Conservation (phyloP, 495 filamentous ascomycete species). For the Bathelium albidoporum region DNA sequence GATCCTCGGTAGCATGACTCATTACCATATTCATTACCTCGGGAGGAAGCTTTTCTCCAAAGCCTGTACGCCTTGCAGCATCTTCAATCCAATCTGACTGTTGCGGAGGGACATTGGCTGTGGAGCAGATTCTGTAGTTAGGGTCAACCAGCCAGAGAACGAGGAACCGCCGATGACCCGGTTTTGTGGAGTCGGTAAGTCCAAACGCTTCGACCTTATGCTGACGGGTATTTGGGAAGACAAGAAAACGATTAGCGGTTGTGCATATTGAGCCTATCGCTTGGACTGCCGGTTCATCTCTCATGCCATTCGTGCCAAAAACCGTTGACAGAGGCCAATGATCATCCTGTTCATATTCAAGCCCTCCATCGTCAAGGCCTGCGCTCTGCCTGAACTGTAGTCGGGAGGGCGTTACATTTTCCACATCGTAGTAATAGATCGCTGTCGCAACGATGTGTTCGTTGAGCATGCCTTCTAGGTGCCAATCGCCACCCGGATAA, state of each 20-base stretch:
- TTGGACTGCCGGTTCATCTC: constrained; percentile 5
- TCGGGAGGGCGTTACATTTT: constrained; percentile 48
- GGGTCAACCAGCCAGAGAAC: constrained; percentile 27
- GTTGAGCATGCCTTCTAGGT: constrained; percentile 27
- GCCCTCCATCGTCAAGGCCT: background rate
- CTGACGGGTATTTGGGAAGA: constrained; percentile 27
- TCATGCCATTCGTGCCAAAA: constrained; percentile 10
- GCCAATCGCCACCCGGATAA: constrained; percentile 40
- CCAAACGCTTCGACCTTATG: constrained; percentile 21
- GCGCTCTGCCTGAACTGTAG: constrained; percentile 35
- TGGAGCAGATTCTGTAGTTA: constrained; percentile 12
- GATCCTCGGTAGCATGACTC: background rate
- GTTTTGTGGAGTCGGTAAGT: constrained; percentile 19
- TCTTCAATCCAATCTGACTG: constrained; percentile 24
- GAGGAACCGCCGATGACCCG: constrained; percentile 24
- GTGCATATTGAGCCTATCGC: constrained; percentile 15
- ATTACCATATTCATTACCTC: background rate
- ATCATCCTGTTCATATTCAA: constrained; percentile 10
- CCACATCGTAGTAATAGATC: constrained; percentile 39
- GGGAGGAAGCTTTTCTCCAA: background rate
- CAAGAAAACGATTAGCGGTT: constrained; percentile 17
- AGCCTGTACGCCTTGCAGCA: background rate
- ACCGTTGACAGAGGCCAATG: background rate
- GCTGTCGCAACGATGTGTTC: constrained; percentile 29
- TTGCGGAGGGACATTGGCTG: constrained; percentile 21